Evolutionary conservation across 305 asterid genomes (phyloP).

Genomic region (Plantago rigida): DNA sequence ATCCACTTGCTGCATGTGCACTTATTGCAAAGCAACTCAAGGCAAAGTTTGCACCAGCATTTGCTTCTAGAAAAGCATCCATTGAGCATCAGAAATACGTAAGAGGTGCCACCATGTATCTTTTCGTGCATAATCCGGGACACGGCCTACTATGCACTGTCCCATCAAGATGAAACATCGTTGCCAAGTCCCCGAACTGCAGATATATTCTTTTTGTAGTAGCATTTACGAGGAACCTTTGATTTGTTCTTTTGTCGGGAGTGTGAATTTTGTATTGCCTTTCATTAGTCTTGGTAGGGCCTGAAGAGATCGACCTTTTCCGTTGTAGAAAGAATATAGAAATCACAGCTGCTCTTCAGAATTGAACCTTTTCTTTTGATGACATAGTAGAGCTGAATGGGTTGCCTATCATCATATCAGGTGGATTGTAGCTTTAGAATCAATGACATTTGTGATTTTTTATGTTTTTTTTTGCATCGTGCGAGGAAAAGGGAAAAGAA

Average conservation of each 20-base stretch:
- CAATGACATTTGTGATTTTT: too few species aligned
- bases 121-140: constrained; percentile 69
- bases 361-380: too few species aligned
- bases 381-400: too few species aligned
- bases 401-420: too few species aligned
- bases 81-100: constrained; percentile 53
- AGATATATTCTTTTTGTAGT: constrained; percentile 14
- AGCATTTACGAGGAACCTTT: constrained; percentile 21
- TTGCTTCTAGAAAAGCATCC: constrained; percentile 40
- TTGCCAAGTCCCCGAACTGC: background rate
- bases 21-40: constrained; percentile 42
- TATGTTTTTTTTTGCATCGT: too few species aligned
- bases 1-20: constrained; percentile 67
- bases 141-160: constrained; percentile 72
- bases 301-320: background rate
- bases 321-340: background rate
- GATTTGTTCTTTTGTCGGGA: background rate
- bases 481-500: too few species aligned
- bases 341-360: background rate
- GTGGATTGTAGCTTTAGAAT: too few species aligned
- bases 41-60: constrained; percentile 27
- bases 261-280: constrained; percentile 2
- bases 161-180: constrained; percentile 33
- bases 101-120: constrained; percentile 60
- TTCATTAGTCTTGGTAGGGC: background rate